Percentiles rank a stretch among this genome's conserved stretches.
Conservation (phyloP, 257 asterid species). For the Scutellaria minor region DNA sequence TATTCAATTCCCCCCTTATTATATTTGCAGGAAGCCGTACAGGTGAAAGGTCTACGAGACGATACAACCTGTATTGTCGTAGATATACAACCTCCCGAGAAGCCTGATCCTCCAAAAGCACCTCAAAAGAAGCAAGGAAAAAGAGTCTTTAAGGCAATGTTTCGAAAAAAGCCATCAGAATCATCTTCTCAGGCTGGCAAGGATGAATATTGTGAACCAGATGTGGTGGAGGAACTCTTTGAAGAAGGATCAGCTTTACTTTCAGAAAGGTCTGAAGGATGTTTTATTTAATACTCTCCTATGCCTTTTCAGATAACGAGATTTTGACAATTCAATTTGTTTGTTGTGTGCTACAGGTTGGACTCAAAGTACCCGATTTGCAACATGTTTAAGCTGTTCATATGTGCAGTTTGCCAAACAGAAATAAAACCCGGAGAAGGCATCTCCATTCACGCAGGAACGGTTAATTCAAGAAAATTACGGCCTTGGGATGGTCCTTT, state of each 20-base stretch:
- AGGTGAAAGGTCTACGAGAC: conserved; percentile 87
- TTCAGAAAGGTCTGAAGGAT: conserved; percentile 70
- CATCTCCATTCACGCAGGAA: conserved; percentile 72
- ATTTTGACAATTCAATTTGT: conserved; percentile 19
- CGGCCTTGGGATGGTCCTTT: conserved; percentile 99
- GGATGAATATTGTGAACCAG: conserved; percentile 68
- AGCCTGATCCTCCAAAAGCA: conserved; percentile 58
- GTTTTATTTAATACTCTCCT: not conserved
- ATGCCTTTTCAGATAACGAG: not conserved
- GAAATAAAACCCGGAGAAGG: conserved; percentile 96
- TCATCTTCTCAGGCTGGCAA: conserved; percentile 59
- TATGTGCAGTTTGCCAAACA: conserved; percentile 94
- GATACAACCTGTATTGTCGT: conserved; percentile 98
- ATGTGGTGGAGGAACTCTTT: conserved; percentile 80
- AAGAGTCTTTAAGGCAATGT: conserved; percentile 82
- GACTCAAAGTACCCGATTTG: conserved; percentile 86
- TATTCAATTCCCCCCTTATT: conserved; percentile 26
- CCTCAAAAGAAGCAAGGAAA: conserved; percentile 79
- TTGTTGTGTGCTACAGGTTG: conserved; percentile 56
- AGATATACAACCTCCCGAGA: conserved; percentile 77
- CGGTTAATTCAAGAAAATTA: conserved; percentile 56
- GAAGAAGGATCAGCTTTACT: conserved; percentile 97
- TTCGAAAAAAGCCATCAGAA: conserved; percentile 68
- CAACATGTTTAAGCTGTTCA: conserved; percentile 93
- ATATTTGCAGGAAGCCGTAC: conserved; percentile 75